phyloP scores from a whole-genome alignment of 257 asterid species.

The Henckelia pumila region DNA sequence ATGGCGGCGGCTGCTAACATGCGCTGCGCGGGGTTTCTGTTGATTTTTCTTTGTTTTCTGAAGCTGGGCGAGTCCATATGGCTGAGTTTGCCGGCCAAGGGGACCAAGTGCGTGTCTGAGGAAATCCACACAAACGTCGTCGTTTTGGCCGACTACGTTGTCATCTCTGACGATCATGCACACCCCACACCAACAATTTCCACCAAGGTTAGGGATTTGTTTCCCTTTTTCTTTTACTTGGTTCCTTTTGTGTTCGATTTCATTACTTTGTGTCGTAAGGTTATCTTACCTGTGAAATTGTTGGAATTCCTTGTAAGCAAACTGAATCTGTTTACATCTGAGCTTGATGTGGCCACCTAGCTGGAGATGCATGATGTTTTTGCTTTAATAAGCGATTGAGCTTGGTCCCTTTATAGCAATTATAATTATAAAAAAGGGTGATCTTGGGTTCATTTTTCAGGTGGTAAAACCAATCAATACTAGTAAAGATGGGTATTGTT shows the following conservation, averaged over 20 bases:
- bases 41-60: conserved; percentile 33
- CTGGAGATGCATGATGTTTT: conserved; percentile 1
- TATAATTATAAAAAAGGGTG: neutral
- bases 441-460: neutral
- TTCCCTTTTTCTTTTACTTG: neutral
- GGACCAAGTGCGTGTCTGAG: conserved; percentile 86
- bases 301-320: neutral
- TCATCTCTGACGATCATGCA: conserved; percentile 62
- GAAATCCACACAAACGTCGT: conserved; percentile 83
- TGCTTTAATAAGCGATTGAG: neutral
- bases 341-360: conserved; percentile 11
- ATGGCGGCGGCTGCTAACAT: conserved; percentile 42
- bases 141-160: conserved; percentile 81
- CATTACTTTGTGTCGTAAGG: neutral
- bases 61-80: conserved; percentile 56
- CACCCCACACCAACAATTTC: conserved; percentile 68
- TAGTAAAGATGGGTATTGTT: neutral
- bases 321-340: neutral
- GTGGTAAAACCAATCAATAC: neutral
- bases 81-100: conserved; percentile 68
- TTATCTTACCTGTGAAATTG: neutral
- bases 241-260: neutral
- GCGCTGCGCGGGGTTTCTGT: conserved; percentile 33
- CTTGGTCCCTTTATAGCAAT: neutral
- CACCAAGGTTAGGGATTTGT: conserved; percentile 53